Conservation (phyloP, 192 early-diverging fungal species). For the Diversispora epigaea region DNA sequence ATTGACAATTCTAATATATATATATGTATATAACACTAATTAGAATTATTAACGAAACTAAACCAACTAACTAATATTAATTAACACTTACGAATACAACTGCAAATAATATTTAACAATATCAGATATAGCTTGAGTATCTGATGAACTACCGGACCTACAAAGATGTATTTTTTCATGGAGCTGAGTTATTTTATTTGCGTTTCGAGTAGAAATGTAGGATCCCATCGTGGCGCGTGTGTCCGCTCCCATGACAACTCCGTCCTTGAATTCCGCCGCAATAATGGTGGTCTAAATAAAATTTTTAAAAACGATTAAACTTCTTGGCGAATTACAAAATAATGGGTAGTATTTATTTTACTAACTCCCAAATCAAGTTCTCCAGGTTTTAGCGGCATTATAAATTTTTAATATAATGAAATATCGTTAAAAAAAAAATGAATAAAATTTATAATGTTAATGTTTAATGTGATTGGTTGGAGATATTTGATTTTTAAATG, state of each 20-base stretch:
- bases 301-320: neutral
- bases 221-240: slow-evolving; percentile 94
- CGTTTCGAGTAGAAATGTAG: slow-evolving; percentile 96
- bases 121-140: slow-evolving; percentile 98
- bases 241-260: slow-evolving; percentile 96
- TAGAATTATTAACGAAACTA: neutral
- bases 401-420: neutral
- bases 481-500: no score
- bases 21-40: neutral
- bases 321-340: neutral
- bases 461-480: no score
- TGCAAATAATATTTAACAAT: slow-evolving; percentile 96
- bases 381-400: slow-evolving; percentile 74
- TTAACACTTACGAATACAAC: slow-evolving; percentile 74
- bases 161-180: slow-evolving; percentile 98
- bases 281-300: slow-evolving; percentile 88
- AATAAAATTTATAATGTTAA: no score
- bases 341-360: slow-evolving; percentile 21
- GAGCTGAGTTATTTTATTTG: slow-evolving; percentile 95
- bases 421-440: no score
- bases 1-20: slow-evolving; percentile 69
- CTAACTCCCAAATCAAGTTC: slow-evolving; percentile 93
- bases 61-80: neutral
- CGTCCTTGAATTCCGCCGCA: slow-evolving; percentile 86
- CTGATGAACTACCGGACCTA: slow-evolving; percentile 95